phyloP scores from a whole-genome alignment of 1,139 yeast genomes.

The Blastobotrys apis region DNA sequence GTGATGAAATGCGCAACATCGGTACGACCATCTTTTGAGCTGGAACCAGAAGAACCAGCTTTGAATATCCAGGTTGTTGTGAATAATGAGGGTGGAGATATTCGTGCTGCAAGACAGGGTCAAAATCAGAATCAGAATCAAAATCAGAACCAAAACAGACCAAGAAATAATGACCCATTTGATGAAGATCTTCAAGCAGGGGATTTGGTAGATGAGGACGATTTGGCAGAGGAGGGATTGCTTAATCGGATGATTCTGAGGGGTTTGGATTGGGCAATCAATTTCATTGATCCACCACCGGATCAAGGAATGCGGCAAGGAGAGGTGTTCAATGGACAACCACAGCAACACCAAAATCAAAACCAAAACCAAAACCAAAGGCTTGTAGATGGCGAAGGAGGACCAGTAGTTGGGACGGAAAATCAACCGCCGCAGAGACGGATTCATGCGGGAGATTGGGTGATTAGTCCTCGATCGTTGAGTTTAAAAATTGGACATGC shows the following conservation, averaged over 20 bases:
- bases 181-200: not conserved
- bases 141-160: not conserved
- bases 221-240: constrained; percentile 2
- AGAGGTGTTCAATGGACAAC: too few species aligned
- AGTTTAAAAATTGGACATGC: constrained; percentile 26
- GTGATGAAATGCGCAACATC: constrained; percentile 25
- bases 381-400: constrained; percentile 1
- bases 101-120: not conserved
- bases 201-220: not conserved
- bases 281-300: constrained; percentile 7
- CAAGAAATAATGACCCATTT: not conserved
- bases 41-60: not conserved
- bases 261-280: constrained; percentile 3
- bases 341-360: not conserved
- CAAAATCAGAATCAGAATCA: not conserved
- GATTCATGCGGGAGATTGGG: constrained; percentile 31
- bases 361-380: not conserved
- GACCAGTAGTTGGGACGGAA: not conserved
- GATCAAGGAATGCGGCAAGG: not conserved
- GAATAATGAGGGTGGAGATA: constrained; percentile 7
- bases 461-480: constrained; percentile 25
- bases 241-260: constrained; percentile 4
- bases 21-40: constrained; percentile 20
- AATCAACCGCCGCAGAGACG: constrained; percentile 6
- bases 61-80: constrained; percentile 12